These are phyloP conservation scores for Cupressus sempervirens DNA, from an alignment of 75 land plant genomes.

Conservation along the genomic window DNA sequence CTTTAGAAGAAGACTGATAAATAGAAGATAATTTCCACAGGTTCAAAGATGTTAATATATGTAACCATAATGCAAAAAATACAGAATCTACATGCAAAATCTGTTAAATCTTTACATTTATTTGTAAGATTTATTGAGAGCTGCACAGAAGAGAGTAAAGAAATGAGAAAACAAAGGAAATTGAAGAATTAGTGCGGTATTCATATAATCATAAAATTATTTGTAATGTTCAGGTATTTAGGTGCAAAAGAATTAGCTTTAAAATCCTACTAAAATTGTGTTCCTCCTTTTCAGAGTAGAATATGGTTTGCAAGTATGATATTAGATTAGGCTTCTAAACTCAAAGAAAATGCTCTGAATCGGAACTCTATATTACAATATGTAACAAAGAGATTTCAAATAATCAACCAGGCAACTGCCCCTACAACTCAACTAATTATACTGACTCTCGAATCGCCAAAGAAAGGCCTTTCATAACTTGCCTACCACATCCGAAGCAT, in stretches of 20 bases:
- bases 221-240: neutral
- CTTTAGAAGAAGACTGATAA: no score
- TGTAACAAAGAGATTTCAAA: neutral
- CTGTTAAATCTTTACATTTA: no score
- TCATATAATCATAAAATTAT: neutral
- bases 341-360: neutral
- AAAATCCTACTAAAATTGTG: neutral
- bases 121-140: neutral
- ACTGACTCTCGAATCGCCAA: neutral
- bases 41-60: no score
- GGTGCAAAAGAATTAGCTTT: neutral
- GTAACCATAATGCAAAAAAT: no score
- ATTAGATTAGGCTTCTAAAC: neutral
- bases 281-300: neutral
- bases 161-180: neutral
- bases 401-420: neutral
- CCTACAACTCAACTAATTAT: neutral
- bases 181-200: neutral
- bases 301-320: neutral
- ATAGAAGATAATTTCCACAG: no score
- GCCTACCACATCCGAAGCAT: neutral
- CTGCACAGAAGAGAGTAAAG: neutral
- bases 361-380: neutral
- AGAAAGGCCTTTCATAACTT: neutral
- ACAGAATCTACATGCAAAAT: no score